A percentile compares a stretch with the other conserved stretches of the same genome.
Conservation (phyloP, 1,284 basidiomycete genomes). For the Entoloma clypeatum region DNA sequence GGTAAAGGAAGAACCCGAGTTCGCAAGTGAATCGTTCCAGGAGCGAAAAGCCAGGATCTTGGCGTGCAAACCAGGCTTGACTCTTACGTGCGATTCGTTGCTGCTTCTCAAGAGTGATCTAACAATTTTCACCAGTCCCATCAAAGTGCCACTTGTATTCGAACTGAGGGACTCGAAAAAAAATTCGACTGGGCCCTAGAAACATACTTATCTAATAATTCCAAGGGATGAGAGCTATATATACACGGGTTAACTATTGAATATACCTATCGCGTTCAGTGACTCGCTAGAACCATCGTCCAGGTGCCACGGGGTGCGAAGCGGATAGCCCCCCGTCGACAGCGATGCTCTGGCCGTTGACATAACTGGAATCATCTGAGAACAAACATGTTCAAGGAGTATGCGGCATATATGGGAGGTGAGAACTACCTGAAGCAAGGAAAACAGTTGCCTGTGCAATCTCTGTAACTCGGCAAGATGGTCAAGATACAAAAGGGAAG, state of each 20-base stretch:
- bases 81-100: constrained; percentile 44
- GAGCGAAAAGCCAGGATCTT: constrained; percentile 41
- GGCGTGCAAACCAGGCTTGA: constrained; percentile 31
- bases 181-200: background rate
- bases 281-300: constrained; percentile 43
- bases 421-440: constrained; percentile 73
- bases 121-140: constrained; percentile 15
- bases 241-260: background rate
- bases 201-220: no score
- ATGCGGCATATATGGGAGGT: constrained; percentile 1
- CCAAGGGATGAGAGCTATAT: background rate
- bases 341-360: constrained; percentile 86
- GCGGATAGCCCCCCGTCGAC: constrained; percentile 84
- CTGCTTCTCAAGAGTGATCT: no score
- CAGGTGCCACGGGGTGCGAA: constrained; percentile 70
- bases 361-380: constrained; percentile 87
- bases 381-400: background rate
- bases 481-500: background rate
- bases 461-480: constrained; percentile 38
- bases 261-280: background rate
- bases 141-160: constrained; percentile 24
- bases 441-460: constrained; percentile 84
- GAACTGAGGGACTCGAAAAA: constrained; percentile 18
- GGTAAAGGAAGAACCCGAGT: constrained; percentile 48
- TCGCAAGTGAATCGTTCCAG: constrained; percentile 43